phyloP scores from a whole-genome alignment of 169 alveolate species.

The Prorocentrum cordatum region DNA sequence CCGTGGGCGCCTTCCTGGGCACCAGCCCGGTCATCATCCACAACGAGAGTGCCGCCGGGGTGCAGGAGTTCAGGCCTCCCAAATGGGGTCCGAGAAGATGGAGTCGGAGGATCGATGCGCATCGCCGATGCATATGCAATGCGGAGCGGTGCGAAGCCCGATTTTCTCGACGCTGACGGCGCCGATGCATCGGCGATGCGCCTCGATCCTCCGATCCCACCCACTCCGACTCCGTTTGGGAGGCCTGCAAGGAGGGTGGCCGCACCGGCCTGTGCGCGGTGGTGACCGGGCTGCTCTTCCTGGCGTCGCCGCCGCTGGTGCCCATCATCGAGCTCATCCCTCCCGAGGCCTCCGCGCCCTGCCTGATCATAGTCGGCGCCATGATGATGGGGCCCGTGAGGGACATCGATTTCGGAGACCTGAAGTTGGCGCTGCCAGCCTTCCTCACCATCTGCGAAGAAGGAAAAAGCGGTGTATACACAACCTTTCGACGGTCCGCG shows the following conservation, averaged over 20 bases:
- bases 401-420: slow-evolving; percentile 49
- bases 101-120: too few relatives aligned
- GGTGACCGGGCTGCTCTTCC: slow-evolving; percentile 40
- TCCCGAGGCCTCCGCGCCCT: slow-evolving; percentile 55
- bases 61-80: not conserved
- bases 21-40: slow-evolving; percentile 69
- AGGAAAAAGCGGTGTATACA: too few relatives aligned
- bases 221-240: not conserved
- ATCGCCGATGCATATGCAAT: too few relatives aligned
- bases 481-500: too few relatives aligned
- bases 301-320: slow-evolving; percentile 31
- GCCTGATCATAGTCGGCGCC: slow-evolving; percentile 57
- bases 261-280: slow-evolving; percentile 48
- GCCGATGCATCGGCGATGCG: too few relatives aligned
- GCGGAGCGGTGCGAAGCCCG: too few relatives aligned
- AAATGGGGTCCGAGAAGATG: not conserved
- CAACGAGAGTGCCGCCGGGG: slow-evolving; percentile 61
- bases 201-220: not conserved
- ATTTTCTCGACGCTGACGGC: too few relatives aligned
- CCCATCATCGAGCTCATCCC: slow-evolving; percentile 63
- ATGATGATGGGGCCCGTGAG: slow-evolving; percentile 68
- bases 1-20: slow-evolving; percentile 61
- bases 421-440: slow-evolving; percentile 51
- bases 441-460: slow-evolving; percentile 54
- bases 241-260: not conserved